Evolutionary conservation across 257 asterid genomes (phyloP).

Genomic region (Penstemon newberryi): DNA sequence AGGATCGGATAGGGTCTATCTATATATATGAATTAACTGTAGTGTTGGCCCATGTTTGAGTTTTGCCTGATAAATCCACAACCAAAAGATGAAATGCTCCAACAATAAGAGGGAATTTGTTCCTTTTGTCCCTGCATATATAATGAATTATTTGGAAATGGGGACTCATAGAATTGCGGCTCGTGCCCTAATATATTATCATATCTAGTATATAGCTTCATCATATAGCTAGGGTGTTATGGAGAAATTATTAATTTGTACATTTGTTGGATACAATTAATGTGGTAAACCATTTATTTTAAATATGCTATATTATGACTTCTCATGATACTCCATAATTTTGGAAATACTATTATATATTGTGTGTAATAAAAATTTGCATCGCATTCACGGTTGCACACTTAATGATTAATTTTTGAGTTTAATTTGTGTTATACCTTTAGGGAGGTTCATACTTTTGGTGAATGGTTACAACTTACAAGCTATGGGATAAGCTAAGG

Average conservation of each 20-base stretch:
- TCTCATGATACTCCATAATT: too few species aligned
- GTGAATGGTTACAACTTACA: not conserved
- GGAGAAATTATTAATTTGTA: not conserved
- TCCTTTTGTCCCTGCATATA: conserved; percentile 32
- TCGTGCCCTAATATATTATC: conserved; percentile 14
- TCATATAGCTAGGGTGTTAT: not conserved
- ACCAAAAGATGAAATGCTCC: conserved; percentile 26
- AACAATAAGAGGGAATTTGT: conserved; percentile 31
- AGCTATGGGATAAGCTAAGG: not conserved
- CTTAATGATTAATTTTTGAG: too few species aligned
- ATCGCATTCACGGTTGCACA: too few species aligned
- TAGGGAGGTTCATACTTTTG: not conserved
- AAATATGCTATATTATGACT: too few species aligned
- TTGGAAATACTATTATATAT: too few species aligned
- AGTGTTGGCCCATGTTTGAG: conserved; percentile 23
- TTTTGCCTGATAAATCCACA: conserved; percentile 42
- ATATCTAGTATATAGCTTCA: not conserved
- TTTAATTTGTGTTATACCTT: not conserved
- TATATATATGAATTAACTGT: not conserved
- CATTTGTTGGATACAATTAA: not conserved
- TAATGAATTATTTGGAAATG: conserved; percentile 23
- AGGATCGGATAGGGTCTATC: conserved; percentile 14
- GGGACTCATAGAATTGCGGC: conserved; percentile 16
- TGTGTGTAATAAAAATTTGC: too few species aligned
- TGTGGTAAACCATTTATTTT: too few species aligned